These are phyloP conservation scores for Pestalotiopsis sp. DNA, from an alignment of 2,329 filamentous ascomycete genomes.

Conservation along the genomic window DNA sequence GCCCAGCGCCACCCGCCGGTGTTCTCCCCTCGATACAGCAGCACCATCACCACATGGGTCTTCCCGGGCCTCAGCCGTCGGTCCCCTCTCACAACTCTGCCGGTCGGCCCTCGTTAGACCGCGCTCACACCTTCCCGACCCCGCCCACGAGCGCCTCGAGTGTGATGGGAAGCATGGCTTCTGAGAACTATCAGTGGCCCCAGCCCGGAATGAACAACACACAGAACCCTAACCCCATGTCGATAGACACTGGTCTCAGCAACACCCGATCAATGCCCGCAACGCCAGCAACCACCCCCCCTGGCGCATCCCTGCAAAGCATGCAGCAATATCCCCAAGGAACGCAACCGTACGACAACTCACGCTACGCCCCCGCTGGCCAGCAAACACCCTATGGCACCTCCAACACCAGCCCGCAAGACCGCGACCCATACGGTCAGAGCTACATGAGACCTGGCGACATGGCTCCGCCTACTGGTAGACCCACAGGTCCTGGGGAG, in stretches of 20 bases:
- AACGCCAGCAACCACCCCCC: conserved; percentile 89
- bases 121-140: conserved; percentile 91
- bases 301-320: conserved; percentile 73
- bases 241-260: conserved; percentile 79
- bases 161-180: conserved; percentile 73
- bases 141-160: conserved; percentile 92
- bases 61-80: conserved; percentile 59
- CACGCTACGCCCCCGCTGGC: conserved; percentile 69
- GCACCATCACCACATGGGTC: conserved; percentile 61
- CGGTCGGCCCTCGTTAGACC: conserved; percentile 76
- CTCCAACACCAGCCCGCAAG: conserved; percentile 60
- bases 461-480: conserved; percentile 79
- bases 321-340: conserved; percentile 77
- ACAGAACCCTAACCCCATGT: conserved; percentile 70
- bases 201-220: conserved; percentile 63
- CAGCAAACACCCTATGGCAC: conserved; percentile 75
- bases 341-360: conserved; percentile 73
- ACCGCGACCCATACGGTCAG: conserved; percentile 69
- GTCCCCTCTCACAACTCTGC: conserved; percentile 71
- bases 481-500: conserved; percentile 63
- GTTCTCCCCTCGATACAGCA: conserved; percentile 70
- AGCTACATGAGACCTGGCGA: conserved; percentile 78
- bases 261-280: conserved; percentile 85
- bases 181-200: conserved; percentile 81
- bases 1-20: conserved; percentile 49